A percentile compares a stretch with the other conserved stretches of the same genome.
Conservation (phyloP, 169 alveolate genomes). For the Eimeria nieschulzi region DNA sequence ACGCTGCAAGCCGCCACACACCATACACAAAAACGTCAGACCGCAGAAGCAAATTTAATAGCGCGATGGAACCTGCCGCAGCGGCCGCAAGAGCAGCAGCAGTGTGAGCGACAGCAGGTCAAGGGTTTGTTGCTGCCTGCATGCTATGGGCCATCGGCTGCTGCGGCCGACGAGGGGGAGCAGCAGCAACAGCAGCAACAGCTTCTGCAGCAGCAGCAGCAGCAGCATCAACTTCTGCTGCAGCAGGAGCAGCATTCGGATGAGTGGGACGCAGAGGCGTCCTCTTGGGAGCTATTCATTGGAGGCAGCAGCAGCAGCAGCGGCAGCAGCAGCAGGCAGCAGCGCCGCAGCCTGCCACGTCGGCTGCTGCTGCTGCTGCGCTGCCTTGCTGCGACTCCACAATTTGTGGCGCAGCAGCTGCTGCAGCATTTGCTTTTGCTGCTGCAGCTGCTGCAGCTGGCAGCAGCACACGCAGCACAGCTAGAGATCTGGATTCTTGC, state of each 20-base stretch:
- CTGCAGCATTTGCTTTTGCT: conserved; percentile 39
- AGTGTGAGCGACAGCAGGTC: conserved; percentile 9
- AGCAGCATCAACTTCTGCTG: not conserved
- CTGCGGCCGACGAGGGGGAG: not conserved
- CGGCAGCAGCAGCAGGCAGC: conserved; percentile 54
- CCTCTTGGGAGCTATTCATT: conserved; percentile 11
- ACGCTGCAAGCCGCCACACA: not conserved
- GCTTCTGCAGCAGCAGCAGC: conserved; percentile 11
- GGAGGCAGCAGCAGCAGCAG: conserved; percentile 37
- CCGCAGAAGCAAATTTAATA: conserved; percentile 12
- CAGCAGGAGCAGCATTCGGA: not conserved
- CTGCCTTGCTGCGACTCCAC: conserved; percentile 16
- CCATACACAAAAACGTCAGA: not conserved
- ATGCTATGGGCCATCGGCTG: not conserved
- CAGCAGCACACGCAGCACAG: conserved; percentile 40
- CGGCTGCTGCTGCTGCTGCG: conserved; percentile 57
- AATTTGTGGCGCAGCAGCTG: conserved; percentile 42
- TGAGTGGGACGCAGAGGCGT: not conserved
- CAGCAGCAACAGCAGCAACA: conserved; percentile 39
- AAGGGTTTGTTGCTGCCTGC: conserved; percentile 41
- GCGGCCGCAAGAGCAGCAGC: conserved; percentile 18
- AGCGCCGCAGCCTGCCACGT: conserved; percentile 13
- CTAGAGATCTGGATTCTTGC: conserved; percentile 49
- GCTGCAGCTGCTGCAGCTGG: conserved; percentile 43
- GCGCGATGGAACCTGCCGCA: not conserved